Conservation (phyloP, 164 flowering plant genomes). For the Liquidambar formosana region DNA sequence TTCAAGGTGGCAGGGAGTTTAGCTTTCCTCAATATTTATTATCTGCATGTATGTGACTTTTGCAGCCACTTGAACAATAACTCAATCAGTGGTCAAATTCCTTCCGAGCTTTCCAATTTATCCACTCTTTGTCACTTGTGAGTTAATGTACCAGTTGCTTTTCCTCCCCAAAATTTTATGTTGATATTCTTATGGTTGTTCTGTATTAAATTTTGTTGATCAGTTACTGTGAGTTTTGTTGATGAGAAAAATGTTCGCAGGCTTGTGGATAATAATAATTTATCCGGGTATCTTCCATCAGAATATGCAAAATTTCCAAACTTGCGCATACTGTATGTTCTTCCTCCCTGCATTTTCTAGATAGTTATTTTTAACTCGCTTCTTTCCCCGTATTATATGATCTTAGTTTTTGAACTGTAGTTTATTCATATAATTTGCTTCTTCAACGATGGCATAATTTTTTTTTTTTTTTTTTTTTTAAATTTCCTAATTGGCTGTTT, state of each 20-base stretch:
- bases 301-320: constrained; percentile 44
- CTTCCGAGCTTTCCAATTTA: constrained; percentile 58
- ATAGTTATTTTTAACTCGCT: neutral
- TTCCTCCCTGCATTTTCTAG: constrained; percentile 1
- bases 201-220: neutral
- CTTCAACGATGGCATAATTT: neutral
- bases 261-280: constrained; percentile 75
- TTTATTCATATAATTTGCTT: neutral
- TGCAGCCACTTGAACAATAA: constrained; percentile 89
- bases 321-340: constrained; percentile 58
- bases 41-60: constrained; percentile 5
- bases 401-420: neutral
- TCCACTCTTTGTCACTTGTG: constrained; percentile 73
- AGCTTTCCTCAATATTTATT: neutral
- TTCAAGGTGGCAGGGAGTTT: neutral
- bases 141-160: constrained; percentile 30
- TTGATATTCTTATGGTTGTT: neutral
- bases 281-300: constrained; percentile 76
- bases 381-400: neutral
- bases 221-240: neutral
- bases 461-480: no score
- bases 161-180: neutral
- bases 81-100: constrained; percentile 80
- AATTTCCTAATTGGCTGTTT: neutral
- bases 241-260: constrained; percentile 32